Percentiles rank a stretch among this genome's conserved stretches.
phyloP scores from a whole-genome alignment of 352 stramenopile species.

The Globisporangium cylindrosporum region DNA sequence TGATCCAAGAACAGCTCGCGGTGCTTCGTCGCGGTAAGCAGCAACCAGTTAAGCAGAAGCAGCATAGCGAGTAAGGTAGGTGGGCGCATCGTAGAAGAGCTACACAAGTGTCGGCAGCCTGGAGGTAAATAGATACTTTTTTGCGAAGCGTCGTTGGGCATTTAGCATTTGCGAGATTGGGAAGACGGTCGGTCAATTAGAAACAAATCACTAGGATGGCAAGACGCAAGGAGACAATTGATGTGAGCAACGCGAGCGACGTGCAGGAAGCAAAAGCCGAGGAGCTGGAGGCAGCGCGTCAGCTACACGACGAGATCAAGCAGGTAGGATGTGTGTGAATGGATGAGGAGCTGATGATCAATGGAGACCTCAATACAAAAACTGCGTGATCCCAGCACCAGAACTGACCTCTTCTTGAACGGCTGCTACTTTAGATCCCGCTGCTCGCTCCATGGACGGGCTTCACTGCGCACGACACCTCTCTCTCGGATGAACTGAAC shows the following conservation, averaged over 20 bases:
- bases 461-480: conserved; percentile 37
- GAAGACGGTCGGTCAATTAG: neutral
- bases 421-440: conserved; percentile 24
- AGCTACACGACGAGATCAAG: conserved; percentile 22
- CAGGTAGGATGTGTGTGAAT: conserved; percentile 14
- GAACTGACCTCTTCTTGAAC: neutral
- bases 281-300: conserved; percentile 11
- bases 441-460: conserved; percentile 47
- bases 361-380: neutral
- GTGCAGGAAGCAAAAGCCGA: neutral
- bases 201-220: neutral
- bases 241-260: neutral
- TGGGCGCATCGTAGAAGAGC: neutral
- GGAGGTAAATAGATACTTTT: neutral
- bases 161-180: neutral
- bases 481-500: conserved; percentile 51
- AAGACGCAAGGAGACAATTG: neutral
- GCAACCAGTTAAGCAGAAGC: conserved; percentile 13
- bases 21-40: conserved; percentile 18
- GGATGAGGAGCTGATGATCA: neutral
- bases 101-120: too few species aligned
- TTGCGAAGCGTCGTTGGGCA: conserved; percentile 10
- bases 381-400: neutral
- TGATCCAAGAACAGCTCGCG: conserved; percentile 33
- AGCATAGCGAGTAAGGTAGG: conserved; percentile 22